Evolutionary conservation across 2,329 filamentous ascomycete species (phyloP), one percentile per base, ranked within the genome.

Genomic region (Xylaria sp.): DNA sequence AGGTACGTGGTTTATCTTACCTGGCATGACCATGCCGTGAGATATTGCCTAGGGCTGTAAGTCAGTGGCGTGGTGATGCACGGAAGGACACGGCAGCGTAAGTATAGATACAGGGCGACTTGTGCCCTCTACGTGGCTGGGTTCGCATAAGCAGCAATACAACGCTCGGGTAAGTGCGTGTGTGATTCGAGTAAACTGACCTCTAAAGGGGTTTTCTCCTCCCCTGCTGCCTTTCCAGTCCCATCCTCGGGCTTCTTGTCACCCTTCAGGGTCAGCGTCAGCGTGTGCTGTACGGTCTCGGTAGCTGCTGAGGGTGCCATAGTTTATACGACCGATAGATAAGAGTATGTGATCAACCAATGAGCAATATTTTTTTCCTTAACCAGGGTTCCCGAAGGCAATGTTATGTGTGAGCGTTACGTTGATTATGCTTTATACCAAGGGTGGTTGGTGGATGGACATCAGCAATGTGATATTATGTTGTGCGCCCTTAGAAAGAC

Each of bases 271-370:
- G 70, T 55, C 14, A 42, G 39, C 11, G 39, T 42, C 39, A 73
- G 56, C 24, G 58, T 64, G 57, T 58, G 68, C 19, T 70, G 64
- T 54, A 74, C 27, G 27, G 71, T 69, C 62, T 77, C 74, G 27
- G 75, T 72, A 53, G 75, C 75, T 24, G 76, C 77, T 58, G 78
- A 78, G 19, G 78, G 77, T 6, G 78, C 76, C 78, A 79, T 79
- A 62, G 42, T 71, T 19, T 2, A 60, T 36, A 55, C 34, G 19
- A 2, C n/a, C 6, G 6, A 39, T 17, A 32, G 21, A n/a, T 19
- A 54, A 47, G 17, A 47, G 8, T 61, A 63, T 14, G 2, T 39
- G 12, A 24, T 42, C 47, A 58, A 42, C 36, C 32, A 64, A 67
- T 58, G 19, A 62, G 6, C 39, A 61, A 34, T 1, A 14, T 27